These are phyloP conservation scores for Macrotyloma uniflorum DNA, from an alignment of 306 rosid species.

Conservation along the genomic window DNA sequence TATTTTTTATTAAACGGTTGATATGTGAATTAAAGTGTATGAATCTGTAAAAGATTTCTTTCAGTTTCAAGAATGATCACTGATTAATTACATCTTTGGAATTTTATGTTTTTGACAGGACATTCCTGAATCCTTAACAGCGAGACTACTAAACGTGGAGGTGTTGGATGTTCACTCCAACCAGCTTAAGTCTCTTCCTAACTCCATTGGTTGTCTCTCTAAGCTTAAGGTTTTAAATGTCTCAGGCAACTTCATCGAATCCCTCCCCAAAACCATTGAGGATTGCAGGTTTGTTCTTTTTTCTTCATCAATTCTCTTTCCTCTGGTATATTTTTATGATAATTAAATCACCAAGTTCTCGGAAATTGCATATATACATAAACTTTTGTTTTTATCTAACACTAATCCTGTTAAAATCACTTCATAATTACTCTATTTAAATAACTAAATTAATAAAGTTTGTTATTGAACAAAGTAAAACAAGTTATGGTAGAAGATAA, in stretches of 20 bases:
- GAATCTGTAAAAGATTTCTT: too few relatives aligned
- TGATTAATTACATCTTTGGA: too few relatives aligned
- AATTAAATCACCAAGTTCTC: background rate
- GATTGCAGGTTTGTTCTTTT: slow-evolving; percentile 82
- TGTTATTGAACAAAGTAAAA: background rate
- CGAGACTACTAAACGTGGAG: slow-evolving; percentile 71
- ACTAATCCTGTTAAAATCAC: background rate
- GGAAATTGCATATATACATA: background rate
- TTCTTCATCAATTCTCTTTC: background rate
- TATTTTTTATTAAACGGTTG: too few relatives aligned
- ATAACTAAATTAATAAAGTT: background rate
- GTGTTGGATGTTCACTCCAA: slow-evolving; percentile 82
- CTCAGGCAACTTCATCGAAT: slow-evolving; percentile 68
- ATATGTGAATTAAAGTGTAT: too few relatives aligned
- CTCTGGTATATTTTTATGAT: background rate
- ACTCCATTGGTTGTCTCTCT: slow-evolving; percentile 90
- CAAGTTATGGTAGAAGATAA: background rate
- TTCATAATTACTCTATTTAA: background rate
- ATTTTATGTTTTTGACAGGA: too few relatives aligned
- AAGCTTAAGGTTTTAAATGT: slow-evolving; percentile 82
- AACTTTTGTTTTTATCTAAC: background rate
- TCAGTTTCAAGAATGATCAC: too few relatives aligned
- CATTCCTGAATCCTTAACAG: slow-evolving; percentile 80
- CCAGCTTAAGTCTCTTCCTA: slow-evolving; percentile 74
- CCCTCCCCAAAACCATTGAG: slow-evolving; percentile 78